These are phyloP conservation scores for Penicillium capsulatum DNA, from an alignment of 2,329 filamentous ascomycete genomes.

Conservation along the genomic window DNA sequence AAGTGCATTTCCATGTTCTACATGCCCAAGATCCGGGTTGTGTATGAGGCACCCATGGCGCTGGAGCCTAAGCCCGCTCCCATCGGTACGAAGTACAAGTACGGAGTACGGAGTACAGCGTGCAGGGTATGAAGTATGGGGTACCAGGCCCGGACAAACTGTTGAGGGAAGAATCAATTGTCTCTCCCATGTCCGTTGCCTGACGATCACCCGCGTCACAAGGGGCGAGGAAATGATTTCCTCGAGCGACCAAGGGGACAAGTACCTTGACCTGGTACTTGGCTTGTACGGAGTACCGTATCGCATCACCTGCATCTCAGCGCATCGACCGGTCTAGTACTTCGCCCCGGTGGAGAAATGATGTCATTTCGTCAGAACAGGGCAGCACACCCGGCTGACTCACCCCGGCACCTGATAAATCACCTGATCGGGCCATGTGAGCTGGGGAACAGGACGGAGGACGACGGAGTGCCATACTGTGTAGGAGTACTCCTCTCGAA, in stretches of 20 bases:
- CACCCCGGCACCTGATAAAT: constrained; percentile 12
- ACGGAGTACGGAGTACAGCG: too few species aligned
- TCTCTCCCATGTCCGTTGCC: constrained; percentile 12
- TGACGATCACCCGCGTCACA: constrained; percentile 23
- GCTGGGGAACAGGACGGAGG: not conserved
- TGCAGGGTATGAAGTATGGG: not conserved
- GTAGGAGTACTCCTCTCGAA: too few species aligned
- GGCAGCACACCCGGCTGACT: constrained; percentile 3
- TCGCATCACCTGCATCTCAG: constrained; percentile 23
- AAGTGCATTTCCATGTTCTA: too few species aligned
- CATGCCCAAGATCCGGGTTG: too few species aligned
- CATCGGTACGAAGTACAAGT: too few species aligned
- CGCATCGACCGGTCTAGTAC: constrained; percentile 32
- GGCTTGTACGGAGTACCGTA: constrained; percentile 5
- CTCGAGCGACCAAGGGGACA: constrained; percentile 1
- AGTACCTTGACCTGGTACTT: constrained; percentile 8
- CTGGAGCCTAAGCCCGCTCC: too few species aligned
- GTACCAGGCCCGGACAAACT: not conserved
- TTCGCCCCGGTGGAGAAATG: constrained; percentile 19
- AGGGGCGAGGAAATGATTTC: constrained; percentile 13
- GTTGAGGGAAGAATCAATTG: not conserved
- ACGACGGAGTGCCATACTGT: too few species aligned
- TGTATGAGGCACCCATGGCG: too few species aligned
- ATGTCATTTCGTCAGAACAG: constrained; percentile 22
- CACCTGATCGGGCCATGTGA: constrained; percentile 10